Conservation (phyloP, 2,329 filamentous ascomycete species). For the Fusarium musae region DNA sequence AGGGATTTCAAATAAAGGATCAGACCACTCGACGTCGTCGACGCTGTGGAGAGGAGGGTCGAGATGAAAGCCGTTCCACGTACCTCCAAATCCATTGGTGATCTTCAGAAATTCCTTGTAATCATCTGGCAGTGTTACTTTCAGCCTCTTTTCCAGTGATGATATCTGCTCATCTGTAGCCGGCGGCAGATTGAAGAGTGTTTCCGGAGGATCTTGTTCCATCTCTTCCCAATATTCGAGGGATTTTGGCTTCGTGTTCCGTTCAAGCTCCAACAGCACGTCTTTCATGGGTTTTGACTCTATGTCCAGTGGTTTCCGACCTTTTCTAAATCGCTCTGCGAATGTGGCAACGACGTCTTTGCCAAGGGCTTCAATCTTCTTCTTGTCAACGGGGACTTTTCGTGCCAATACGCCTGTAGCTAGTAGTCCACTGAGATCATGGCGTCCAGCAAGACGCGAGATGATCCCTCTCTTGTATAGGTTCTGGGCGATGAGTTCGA, state of each 20-base stretch:
- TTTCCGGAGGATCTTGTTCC: constrained; percentile 1
- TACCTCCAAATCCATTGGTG: constrained; percentile 32
- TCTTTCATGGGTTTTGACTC: constrained; percentile 21
- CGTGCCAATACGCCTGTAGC: constrained; percentile 20
- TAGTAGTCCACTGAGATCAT: constrained; percentile 21
- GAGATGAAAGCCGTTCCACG: constrained; percentile 34
- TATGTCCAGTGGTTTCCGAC: neutral
- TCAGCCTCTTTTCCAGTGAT: constrained; percentile 19
- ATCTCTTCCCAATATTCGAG: neutral
- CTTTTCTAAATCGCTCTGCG: constrained; percentile 13
- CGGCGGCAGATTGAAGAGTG: constrained; percentile 27
- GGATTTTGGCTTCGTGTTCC: constrained; percentile 21
- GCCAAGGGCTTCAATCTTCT: constrained; percentile 7
- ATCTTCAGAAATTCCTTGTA: constrained; percentile 36
- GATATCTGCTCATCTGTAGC: constrained; percentile 32
- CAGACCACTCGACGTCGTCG: constrained; percentile 24
- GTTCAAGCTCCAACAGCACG: constrained; percentile 14
- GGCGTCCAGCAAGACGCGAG: neutral
- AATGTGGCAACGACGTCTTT: constrained; percentile 19
- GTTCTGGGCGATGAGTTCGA: neutral
- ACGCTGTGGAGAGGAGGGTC: constrained; percentile 11
- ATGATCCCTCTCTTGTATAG: constrained; percentile 3
- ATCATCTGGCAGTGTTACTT: constrained; percentile 11
- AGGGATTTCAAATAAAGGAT: neutral
- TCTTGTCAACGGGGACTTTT: constrained; percentile 17